Conservation (phyloP, 176 grass and related monocot species). For the Phragmites australis region DNA sequence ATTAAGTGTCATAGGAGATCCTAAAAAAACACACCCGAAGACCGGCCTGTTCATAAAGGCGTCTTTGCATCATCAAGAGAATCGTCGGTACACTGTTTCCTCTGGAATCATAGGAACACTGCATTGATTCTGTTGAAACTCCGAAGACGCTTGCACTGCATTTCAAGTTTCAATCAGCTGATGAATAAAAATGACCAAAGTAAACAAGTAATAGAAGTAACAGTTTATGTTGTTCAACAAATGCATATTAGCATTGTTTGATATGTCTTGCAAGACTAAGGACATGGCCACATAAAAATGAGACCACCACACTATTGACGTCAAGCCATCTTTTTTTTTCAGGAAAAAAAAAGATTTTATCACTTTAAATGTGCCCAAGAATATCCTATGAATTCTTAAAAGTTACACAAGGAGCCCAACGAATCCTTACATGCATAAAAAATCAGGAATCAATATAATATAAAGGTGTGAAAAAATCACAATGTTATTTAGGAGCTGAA, state of each 20-base stretch:
- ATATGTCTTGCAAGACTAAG: neutral
- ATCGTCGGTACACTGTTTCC: constrained; percentile 82
- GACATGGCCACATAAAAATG: constrained; percentile 3
- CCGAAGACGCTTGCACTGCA: constrained; percentile 75
- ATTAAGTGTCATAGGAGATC: neutral
- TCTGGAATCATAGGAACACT: constrained; percentile 80
- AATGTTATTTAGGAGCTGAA: too few relatives aligned
- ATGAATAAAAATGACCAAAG: neutral
- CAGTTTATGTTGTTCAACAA: constrained; percentile 14
- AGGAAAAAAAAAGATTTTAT: neutral
- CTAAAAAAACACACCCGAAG: constrained; percentile 43
- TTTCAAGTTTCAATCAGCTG: constrained; percentile 20
- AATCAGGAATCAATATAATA: neutral
- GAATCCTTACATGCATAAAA: neutral
- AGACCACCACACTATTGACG: neutral
- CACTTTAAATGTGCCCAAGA: neutral
- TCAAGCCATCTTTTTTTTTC: neutral
- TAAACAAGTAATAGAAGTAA: neutral
- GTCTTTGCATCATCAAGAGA: constrained; percentile 74
- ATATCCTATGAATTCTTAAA: too few relatives aligned
- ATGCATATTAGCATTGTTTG: constrained; percentile 3
- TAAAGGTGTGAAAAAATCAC: neutral
- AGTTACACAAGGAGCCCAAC: neutral
- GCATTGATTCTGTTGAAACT: constrained; percentile 83
- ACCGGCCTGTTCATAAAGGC: constrained; percentile 70